Evolutionary conservation across 1,284 basidiomycete species (phyloP).

Genomic region (Microbotryomycetes sp.): DNA sequence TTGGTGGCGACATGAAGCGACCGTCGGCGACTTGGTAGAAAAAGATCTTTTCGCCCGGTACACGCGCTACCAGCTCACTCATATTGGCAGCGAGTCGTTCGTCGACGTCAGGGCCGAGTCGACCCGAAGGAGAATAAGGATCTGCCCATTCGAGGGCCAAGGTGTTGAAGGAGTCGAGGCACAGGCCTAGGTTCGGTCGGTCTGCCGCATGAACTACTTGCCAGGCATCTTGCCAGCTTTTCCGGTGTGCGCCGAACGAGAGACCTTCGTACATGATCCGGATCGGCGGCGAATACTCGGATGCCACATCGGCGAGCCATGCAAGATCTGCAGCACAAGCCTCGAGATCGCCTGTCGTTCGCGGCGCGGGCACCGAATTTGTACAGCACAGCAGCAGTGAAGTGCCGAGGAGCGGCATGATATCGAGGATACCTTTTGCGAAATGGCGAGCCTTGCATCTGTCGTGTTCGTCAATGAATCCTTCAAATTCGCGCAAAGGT

Average conservation of each 20-base stretch:
- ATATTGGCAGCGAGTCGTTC: slow-evolving; percentile 26
- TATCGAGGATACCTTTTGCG: slow-evolving; percentile 31
- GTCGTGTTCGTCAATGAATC: slow-evolving; percentile 30
- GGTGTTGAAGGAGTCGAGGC: slow-evolving; percentile 44
- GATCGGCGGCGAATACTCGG: slow-evolving; percentile 26
- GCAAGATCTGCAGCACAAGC: slow-evolving; percentile 35
- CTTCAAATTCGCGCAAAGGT: slow-evolving; percentile 42
- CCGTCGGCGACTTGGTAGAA: slow-evolving; percentile 43
- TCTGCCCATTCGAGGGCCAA: slow-evolving; percentile 41
- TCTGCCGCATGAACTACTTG: slow-evolving; percentile 36
- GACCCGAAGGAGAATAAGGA: slow-evolving; percentile 24
- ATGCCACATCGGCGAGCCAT: slow-evolving; percentile 33
- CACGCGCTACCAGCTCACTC: slow-evolving; percentile 25
- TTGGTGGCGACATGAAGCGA: slow-evolving; percentile 27
- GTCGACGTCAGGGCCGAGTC: slow-evolving; percentile 33
- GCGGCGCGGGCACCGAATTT: slow-evolving; percentile 21
- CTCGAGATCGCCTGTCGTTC: slow-evolving; percentile 33
- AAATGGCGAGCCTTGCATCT: slow-evolving; percentile 15
- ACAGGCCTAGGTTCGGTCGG: slow-evolving; percentile 40
- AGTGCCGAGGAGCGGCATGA: slow-evolving; percentile 27
- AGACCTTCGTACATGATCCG: slow-evolving; percentile 31
- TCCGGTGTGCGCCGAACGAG: slow-evolving; percentile 33
- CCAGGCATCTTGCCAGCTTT: slow-evolving; percentile 40
- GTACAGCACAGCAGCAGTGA: slow-evolving; percentile 33
- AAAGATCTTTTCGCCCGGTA: slow-evolving; percentile 37